Evolutionary conservation across 2,329 filamentous ascomycete genomes (phyloP).

Genomic region (Penicillium janthinellum): DNA sequence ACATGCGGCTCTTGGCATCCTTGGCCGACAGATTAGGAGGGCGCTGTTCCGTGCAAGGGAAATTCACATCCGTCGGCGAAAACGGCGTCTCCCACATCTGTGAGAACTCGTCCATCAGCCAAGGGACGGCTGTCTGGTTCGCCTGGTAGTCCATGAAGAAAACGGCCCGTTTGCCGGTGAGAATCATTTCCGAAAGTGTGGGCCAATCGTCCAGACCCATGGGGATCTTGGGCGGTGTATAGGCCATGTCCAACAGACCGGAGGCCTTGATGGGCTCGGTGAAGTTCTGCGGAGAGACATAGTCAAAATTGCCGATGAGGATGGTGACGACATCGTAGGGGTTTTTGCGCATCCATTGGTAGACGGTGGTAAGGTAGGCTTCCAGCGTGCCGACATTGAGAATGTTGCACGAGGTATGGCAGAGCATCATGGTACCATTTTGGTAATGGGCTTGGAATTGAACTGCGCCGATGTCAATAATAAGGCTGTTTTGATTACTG

Average conservation of each 20-base stretch:
- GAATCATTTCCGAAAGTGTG: conserved; percentile 74
- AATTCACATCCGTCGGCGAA: conserved; percentile 66
- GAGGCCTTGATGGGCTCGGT: conserved; percentile 68
- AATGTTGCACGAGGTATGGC: conserved; percentile 80
- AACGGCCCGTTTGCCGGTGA: conserved; percentile 69
- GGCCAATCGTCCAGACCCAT: conserved; percentile 80
- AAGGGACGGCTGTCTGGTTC: conserved; percentile 76
- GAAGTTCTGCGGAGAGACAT: conserved; percentile 66
- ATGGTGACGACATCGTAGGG: conserved; percentile 89
- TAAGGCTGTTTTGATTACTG: not conserved
- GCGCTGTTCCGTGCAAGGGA: conserved; percentile 78
- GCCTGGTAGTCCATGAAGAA: conserved; percentile 85
- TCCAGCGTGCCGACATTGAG: conserved; percentile 79
- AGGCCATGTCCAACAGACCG: conserved; percentile 73
- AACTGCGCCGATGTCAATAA: conserved; percentile 42
- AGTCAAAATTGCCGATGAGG: conserved; percentile 81
- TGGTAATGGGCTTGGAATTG: conserved; percentile 61
- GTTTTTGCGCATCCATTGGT: conserved; percentile 71
- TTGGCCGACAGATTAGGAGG: conserved; percentile 65
- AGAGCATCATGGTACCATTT: conserved; percentile 70
- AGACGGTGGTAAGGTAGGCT: conserved; percentile 69
- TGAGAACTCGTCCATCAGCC: conserved; percentile 83
- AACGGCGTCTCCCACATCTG: conserved; percentile 93
- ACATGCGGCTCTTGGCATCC: conserved; percentile 65
- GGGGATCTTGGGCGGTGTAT: conserved; percentile 69